These are phyloP conservation scores for Alternaria triticimaculans DNA, from an alignment of 2,329 filamentous ascomycete genomes.

Conservation along the genomic window DNA sequence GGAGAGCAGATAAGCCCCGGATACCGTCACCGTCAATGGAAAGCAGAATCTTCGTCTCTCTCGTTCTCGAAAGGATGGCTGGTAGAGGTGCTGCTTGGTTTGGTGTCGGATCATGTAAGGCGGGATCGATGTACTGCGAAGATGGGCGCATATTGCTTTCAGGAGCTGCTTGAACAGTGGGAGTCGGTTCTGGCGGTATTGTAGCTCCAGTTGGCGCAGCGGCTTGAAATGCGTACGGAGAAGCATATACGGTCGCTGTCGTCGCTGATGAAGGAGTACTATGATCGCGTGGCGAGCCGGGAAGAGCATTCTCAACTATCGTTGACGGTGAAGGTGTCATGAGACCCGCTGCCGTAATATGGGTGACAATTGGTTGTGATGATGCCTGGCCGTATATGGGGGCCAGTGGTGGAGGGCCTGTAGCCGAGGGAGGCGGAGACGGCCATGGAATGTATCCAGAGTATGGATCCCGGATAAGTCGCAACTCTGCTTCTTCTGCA, in stretches of 20 bases:
- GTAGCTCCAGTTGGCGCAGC: not conserved
- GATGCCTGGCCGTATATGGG: not conserved
- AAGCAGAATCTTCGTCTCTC: constrained; percentile 42
- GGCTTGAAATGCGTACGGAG: constrained; percentile 16
- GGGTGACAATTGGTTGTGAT: constrained; percentile 4
- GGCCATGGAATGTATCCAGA: constrained; percentile 34
- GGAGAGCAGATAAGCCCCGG: constrained; percentile 37
- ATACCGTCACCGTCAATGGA: constrained; percentile 43
- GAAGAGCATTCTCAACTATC: not conserved
- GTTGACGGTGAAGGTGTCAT: constrained; percentile 14
- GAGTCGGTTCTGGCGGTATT: not conserved
- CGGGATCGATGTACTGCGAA: constrained; percentile 5
- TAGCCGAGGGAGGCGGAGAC: constrained; percentile 19
- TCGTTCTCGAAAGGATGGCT: constrained; percentile 19
- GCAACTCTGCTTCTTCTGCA: constrained; percentile 36
- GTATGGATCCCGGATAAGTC: constrained; percentile 22
- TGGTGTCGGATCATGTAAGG: constrained; percentile 1
- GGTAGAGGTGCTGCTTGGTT: constrained; percentile 8
- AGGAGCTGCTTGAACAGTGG: not conserved
- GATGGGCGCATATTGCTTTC: not conserved
- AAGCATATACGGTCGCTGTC: constrained; percentile 11
- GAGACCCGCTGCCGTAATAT: not conserved
- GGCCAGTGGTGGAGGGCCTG: constrained; percentile 3
- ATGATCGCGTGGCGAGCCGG: constrained; percentile 4
- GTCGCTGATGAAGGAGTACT: constrained; percentile 3